Percentiles rank a stretch among this genome's conserved stretches.
Conservation (phyloP, 106 monocot species). For the Apostasia ramifera region DNA sequence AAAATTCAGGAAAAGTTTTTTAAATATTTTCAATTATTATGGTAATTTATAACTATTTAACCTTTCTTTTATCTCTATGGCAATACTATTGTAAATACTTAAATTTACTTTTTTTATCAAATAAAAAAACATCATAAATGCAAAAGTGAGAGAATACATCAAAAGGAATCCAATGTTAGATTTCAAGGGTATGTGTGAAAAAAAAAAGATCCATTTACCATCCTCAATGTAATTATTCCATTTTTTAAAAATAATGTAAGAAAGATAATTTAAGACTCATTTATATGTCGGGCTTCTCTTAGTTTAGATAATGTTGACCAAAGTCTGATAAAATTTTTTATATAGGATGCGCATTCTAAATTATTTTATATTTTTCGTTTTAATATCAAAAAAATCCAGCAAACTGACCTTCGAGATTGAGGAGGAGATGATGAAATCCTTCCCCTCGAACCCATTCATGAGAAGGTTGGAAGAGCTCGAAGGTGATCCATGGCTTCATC, state of each 20-base stretch:
- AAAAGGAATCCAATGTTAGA: too few species aligned
- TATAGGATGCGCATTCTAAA: not conserved
- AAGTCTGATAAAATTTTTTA: not conserved
- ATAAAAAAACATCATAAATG: too few species aligned
- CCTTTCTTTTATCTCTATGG: too few species aligned
- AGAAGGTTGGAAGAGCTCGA: conserved; percentile 10
- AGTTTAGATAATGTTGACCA: not conserved
- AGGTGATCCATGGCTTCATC: not conserved
- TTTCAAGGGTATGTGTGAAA: too few species aligned
- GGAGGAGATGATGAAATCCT: conserved; percentile 1
- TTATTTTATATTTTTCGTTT: too few species aligned
- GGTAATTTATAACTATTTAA: not conserved
- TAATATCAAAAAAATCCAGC: not conserved
- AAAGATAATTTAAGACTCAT: too few species aligned
- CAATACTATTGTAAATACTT: not conserved
- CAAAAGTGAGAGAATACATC: too few species aligned
- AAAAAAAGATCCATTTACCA: too few species aligned
- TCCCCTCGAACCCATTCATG: conserved; percentile 11
- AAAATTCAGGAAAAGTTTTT: not conserved
- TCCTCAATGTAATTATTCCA: too few species aligned
- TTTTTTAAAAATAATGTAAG: too few species aligned
- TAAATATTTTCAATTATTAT: not conserved
- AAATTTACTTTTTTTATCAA: too few species aligned
- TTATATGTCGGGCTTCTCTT: too few species aligned
- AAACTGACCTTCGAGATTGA: conserved; percentile 23